Evolutionary conservation across 176 grass and related monocot species (phyloP), one percentile per base, ranked within the genome.

Genomic region (Carex littledalei): DNA sequence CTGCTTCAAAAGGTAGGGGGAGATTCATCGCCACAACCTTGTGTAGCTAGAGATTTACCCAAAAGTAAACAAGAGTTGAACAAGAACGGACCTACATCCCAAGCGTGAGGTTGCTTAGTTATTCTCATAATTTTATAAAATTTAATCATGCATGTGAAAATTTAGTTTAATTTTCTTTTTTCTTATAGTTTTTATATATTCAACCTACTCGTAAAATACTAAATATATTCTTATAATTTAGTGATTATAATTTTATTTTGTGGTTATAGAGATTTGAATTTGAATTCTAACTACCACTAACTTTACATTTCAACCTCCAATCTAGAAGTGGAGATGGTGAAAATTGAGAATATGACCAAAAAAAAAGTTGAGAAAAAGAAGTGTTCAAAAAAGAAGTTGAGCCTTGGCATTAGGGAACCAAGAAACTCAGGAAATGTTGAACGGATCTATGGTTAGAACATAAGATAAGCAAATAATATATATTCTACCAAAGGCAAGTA

Each of bases 381-480:
- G 29, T 34, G 59, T 62, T 62, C 26, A 66, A 66, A 66, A 66
- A 66, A 66, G 63, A 24, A 63, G 1, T 63, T 11, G 29, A 34
- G 3, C 8, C n/a, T 20, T 63, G 61, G 20, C 16, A 12, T 20
- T 50, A 12, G 18, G 72, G n/a, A 49, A 53, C 20, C 18, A 22
- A 76, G 10, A 76, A 77, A 55, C 31, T 26, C 12, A 76, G 72
- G 32, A 77, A 77, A 16, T 5, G 49, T 55, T 77, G 9, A 55
- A 29, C 14, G 13, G 20, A 55, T 77, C 73, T 55, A 7, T 77
- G 52, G 49, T 31, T 55, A 17, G 49, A 29, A 22, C 73, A 77
- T 15, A 8, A 53, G 20, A 45, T 22, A 55, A 77, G 73, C 73
- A 77, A 77, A 76, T 76, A 53, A 54, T 76, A 54, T 76, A 54